phyloP scores from a whole-genome alignment of 2,329 filamentous ascomycete species.

The Xylaria sp. region DNA sequence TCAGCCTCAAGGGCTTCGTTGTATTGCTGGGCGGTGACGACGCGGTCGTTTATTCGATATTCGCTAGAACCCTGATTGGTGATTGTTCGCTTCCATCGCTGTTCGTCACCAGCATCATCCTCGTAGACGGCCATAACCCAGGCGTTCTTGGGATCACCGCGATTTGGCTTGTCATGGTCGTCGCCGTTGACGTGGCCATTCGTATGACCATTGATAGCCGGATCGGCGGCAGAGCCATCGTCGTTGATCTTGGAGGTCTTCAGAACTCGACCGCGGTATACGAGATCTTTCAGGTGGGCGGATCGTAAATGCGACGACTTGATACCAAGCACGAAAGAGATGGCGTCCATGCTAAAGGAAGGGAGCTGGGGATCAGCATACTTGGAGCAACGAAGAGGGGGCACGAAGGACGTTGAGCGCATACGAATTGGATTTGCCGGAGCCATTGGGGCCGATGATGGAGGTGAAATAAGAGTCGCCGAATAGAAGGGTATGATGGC shows the following conservation, averaged over 20 bases:
- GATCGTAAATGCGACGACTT: constrained; percentile 98
- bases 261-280: constrained; percentile 93
- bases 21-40: constrained; percentile 88
- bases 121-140: constrained; percentile 99
- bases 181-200: constrained; percentile 65
- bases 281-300: constrained; percentile 87
- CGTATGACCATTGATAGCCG: constrained; percentile 60
- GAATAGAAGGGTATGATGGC: constrained; percentile 90
- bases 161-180: constrained; percentile 66
- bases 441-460: constrained; percentile 99
- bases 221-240: constrained; percentile 72
- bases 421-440: constrained; percentile 97
- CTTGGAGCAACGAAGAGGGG: neutral
- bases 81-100: constrained; percentile 94
- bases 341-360: constrained; percentile 84
- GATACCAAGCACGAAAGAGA: constrained; percentile 97
- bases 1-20: constrained; percentile 90
- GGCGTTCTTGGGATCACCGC: constrained; percentile 85
- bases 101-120: constrained; percentile 92
- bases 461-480: constrained; percentile 99
- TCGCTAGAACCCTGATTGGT: constrained; percentile 87
- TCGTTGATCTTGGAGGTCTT: constrained; percentile 92
- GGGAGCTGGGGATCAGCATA: constrained; percentile 28
- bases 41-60: constrained; percentile 93
- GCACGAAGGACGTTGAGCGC: constrained; percentile 38